Base-by-base conservation (phyloP, 192 early-diverging fungal species). In the Coemansia guatemalensis region DNA sequence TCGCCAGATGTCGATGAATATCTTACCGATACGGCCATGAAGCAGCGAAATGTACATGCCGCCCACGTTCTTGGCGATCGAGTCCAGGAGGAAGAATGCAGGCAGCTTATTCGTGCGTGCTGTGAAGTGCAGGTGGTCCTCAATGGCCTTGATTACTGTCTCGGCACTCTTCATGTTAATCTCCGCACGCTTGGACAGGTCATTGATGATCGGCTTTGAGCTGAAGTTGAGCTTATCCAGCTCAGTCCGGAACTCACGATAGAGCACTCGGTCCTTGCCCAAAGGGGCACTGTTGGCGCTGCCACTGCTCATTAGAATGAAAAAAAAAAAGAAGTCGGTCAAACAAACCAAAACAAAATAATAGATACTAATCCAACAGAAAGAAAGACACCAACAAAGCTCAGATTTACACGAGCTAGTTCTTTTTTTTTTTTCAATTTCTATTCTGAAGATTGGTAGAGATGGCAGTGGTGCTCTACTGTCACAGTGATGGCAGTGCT, bases 11-110 rank as follows among this genome's bases (percentile, higher is more conserved):
- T 86, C 85, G 30, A 89, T 60, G 64, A 95, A 98, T 5, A 87
- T 75, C 41, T 62, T 79, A n/a, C 83, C 86, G 58, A 98, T 83
- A 35, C 90, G 87, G 11, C 84, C 74, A 29, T 84, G 75, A 81
- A 98, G 93, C 21, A 89, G 71, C 18, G 72, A 65, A 4, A 90
- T 60, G 78, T 95, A 98, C 22, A 79, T 79, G 14, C 82, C 86
- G 22, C 95, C 93, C 44, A 95, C 90, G 74, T 96, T 95, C 75
- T 98, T 98, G 69, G 88, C 87, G 21, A 98, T 98, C 18, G 96
- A 98, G 80, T 98, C 96, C 27, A 98, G 83, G 39, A 98, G 80
- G 73, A 95, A 98, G 18, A 98, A 76, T 0, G 89, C 82, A 9
- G 95, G 95, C 11, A 98, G 84, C 76, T 96, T 96, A 22, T 62